Conservation (phyloP, 208 protist species). For the Acanthamoeba lenticulata region DNA sequence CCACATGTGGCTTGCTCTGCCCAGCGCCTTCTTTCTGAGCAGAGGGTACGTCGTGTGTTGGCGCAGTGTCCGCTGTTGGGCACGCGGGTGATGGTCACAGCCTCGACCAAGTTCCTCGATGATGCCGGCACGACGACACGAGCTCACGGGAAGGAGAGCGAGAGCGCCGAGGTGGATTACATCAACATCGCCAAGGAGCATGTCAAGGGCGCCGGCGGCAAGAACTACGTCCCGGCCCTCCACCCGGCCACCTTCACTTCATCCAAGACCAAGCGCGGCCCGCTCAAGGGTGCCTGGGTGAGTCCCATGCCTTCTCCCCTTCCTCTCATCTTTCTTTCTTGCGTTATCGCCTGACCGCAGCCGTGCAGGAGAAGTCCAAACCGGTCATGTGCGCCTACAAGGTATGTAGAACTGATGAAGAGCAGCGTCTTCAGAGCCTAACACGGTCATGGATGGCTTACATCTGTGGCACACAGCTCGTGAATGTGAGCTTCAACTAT, state of each 20-base stretch:
- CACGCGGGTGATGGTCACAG: neutral
- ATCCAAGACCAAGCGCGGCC: neutral
- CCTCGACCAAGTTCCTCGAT: neutral
- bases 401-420: too few relatives aligned
- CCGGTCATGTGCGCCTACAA: conserved; percentile 6
- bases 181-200: conserved; percentile 37
- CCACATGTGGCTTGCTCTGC: too few relatives aligned
- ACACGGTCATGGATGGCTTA: neutral
- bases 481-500: conserved; percentile 9
- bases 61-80: neutral
- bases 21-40: too few relatives aligned
- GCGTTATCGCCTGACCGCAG: neutral
- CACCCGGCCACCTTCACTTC: neutral
- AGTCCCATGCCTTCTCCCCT: neutral
- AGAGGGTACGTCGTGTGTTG: too few relatives aligned
- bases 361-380: neutral
- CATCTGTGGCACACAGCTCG: neutral
- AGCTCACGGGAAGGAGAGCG: conserved; percentile 1
- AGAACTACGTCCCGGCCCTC: neutral
- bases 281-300: conserved; percentile 6
- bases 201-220: neutral
- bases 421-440: neutral
- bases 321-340: neutral
- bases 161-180: neutral
- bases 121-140: neutral